Percentiles rank a stretch among this genome's conserved stretches.
These are phyloP conservation scores for Fusarium sp. DNA, from an alignment of 2,329 filamentous ascomycete genomes.

Conservation along the genomic window DNA sequence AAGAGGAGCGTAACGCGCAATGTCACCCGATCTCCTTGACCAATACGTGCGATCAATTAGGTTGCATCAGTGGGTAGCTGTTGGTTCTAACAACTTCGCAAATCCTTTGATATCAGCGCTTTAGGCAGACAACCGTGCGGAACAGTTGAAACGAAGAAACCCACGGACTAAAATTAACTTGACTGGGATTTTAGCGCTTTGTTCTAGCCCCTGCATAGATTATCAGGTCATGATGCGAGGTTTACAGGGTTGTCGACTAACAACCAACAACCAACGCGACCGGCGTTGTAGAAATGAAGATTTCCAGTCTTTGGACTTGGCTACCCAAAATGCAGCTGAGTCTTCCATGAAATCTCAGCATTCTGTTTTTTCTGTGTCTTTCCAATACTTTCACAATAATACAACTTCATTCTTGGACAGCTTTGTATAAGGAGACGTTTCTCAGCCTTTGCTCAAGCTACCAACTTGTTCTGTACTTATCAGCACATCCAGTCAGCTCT, in stretches of 20 bases:
- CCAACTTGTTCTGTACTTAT: too few species aligned
- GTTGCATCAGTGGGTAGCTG: neutral
- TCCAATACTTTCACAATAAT: too few species aligned
- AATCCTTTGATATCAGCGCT: neutral
- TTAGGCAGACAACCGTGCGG: fast-evolving
- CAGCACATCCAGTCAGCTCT: too few species aligned
- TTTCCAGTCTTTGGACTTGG: too few species aligned
- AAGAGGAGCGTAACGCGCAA: neutral
- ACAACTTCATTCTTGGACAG: too few species aligned
- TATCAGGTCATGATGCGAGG: neutral
- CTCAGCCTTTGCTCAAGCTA: too few species aligned
- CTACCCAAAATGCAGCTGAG: too few species aligned
- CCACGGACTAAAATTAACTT: fast-evolving
- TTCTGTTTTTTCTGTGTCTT: too few species aligned
- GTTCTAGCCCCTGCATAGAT: neutral
- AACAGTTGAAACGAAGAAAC: neutral
- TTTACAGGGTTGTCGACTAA: neutral
- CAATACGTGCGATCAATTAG: neutral
- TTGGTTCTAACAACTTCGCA: neutral
- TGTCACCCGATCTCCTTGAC: too few species aligned
- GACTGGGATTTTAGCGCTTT: neutral
- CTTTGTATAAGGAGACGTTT: too few species aligned
- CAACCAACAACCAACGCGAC: neutral
- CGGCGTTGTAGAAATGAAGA: too few species aligned
- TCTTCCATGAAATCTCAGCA: too few species aligned